Evolutionary conservation across 352 stramenopile genomes (phyloP).

Genomic region (Phytophthora hibernalis): DNA sequence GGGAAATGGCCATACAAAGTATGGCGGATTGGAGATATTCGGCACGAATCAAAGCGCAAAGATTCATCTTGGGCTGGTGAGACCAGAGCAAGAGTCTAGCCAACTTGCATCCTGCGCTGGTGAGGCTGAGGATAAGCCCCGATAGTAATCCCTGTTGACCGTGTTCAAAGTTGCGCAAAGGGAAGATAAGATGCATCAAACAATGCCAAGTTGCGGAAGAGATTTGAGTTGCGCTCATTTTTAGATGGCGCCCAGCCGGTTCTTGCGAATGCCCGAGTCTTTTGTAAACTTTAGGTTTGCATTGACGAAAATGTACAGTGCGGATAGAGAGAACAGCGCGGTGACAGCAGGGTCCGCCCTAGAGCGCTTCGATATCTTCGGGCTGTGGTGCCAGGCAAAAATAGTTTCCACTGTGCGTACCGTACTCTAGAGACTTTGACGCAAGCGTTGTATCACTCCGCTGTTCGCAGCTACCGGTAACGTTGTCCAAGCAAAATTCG

Average conservation of each 20-base stretch:
- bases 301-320: too few relatives aligned
- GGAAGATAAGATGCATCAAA: too few relatives aligned
- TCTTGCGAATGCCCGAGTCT: constrained; percentile 9
- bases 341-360: neutral
- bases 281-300: too few relatives aligned
- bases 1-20: constrained; percentile 27
- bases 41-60: constrained; percentile 32
- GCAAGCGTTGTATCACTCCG: too few relatives aligned
- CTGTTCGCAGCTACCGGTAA: too few relatives aligned
- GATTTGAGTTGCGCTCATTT: neutral
- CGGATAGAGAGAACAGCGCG: too few relatives aligned
- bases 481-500: too few relatives aligned
- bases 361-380: too few relatives aligned
- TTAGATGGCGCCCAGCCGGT: constrained; percentile 1
- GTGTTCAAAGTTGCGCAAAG: constrained; percentile 1
- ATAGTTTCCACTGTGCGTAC: too few relatives aligned
- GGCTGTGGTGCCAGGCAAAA: too few relatives aligned
- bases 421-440: too few relatives aligned
- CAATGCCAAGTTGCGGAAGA: neutral
- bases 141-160: neutral
- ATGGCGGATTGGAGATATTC: constrained; percentile 31
- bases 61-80: constrained; percentile 37
- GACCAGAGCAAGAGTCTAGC: constrained; percentile 21
- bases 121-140: constrained; percentile 13
- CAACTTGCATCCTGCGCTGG: constrained; percentile 18